Evolutionary conservation across 495 filamentous ascomycete genomes (phyloP).

Genomic region (Penicillium ucsense): DNA sequence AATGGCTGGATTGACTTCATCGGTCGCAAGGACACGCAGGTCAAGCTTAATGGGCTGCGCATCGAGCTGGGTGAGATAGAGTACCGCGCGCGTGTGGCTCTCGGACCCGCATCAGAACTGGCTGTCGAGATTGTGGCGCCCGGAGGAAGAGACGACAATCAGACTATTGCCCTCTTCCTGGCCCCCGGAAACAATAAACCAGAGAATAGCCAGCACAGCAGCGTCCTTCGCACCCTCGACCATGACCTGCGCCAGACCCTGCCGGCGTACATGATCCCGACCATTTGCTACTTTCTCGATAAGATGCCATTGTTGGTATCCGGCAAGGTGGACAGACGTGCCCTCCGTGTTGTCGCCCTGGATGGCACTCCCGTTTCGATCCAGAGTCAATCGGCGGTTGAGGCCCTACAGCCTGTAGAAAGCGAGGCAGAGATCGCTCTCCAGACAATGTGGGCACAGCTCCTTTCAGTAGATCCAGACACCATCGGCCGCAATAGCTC

Average conservation of each 20-base stretch:
- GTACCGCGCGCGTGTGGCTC: not conserved
- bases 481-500: not conserved
- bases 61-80: constrained; percentile 2
- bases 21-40: not conserved
- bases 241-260: not conserved
- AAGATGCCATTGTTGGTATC: not conserved
- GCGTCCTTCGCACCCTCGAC: too few species aligned
- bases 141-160: too few species aligned
- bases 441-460: not conserved
- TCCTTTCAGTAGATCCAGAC: not conserved
- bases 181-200: not conserved
- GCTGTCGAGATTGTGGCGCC: too few species aligned
- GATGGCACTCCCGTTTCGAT: not conserved
- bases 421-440: not conserved
- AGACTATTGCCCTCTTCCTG: not conserved
- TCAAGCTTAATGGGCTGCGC: constrained; percentile 3
- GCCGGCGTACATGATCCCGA: not conserved
- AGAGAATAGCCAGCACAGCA: not conserved
- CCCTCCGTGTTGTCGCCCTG: not conserved
- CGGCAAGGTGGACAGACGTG: not conserved
- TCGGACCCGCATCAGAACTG: not conserved
- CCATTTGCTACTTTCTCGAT: not conserved
- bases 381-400: not conserved
- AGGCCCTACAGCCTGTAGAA: too few species aligned
- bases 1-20: too few species aligned